Evolutionary conservation across 129 eudicot species (phyloP).

Genomic region (Escallonia rubra): DNA sequence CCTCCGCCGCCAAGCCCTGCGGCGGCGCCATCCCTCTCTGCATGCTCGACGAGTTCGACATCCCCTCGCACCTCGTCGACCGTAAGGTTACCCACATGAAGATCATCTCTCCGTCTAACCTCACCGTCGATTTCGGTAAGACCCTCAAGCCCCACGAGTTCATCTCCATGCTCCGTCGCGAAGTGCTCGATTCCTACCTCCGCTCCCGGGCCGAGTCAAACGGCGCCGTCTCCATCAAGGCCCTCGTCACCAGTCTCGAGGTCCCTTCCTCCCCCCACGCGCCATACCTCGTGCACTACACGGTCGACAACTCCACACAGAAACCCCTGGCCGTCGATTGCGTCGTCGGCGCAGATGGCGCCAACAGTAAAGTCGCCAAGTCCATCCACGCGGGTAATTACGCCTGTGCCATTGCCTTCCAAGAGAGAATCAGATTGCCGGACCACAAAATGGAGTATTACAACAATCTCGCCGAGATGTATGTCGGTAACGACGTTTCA

Average conservation of each 20-base stretch:
- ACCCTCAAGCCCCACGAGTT: constrained; percentile 44
- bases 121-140: constrained; percentile 55
- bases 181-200: constrained; percentile 53
- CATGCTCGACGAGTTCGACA: constrained; percentile 59
- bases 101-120: constrained; percentile 55
- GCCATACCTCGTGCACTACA: constrained; percentile 38
- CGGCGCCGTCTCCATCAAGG: constrained; percentile 41
- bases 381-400: constrained; percentile 47
- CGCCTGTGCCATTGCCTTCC: constrained; percentile 55
- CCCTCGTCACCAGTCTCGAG: constrained; percentile 36
- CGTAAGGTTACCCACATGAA: constrained; percentile 53
- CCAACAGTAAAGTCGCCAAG: constrained; percentile 53
- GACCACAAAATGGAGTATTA: constrained; percentile 55
- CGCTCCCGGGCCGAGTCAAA: constrained; percentile 36
- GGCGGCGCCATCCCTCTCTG: constrained; percentile 74
- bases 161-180: constrained; percentile 65
- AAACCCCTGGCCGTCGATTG: constrained; percentile 42
- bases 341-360: constrained; percentile 58
- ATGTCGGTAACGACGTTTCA: constrained; percentile 60
- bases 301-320: constrained; percentile 2
- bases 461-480: constrained; percentile 61
- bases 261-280: constrained; percentile 26
- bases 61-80: constrained; percentile 44
- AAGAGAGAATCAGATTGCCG: constrained; percentile 52
- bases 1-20: constrained; percentile 53